Base-by-base conservation (phyloP, 1,139 yeast species). In the Suhomyces yuchorum region DNA sequence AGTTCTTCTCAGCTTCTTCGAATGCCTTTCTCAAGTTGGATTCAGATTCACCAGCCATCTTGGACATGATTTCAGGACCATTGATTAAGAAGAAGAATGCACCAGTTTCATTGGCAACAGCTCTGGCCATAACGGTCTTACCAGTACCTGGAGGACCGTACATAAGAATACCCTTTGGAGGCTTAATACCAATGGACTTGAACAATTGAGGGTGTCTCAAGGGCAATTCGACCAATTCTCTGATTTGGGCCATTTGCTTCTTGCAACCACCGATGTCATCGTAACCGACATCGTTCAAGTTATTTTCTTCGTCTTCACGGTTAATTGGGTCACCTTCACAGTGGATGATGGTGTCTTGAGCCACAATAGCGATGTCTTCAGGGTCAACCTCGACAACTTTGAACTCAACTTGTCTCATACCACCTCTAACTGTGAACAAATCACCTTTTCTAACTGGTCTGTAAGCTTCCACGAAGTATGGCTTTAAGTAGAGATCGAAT, bases 11-110 rank as follows among this genome's bases (percentile, higher is more conserved):
- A 45, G 99, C 99, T 74, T 93, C 99, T 72, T 93, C 99, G 62
- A 93, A 93, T 4, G 99, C 99, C 75, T 92, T 92, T 77, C 99
- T 85, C 70, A 93, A 79, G 65, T 93, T 93, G 38, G 96, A 88
- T 75, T 93, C 99, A 19, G 97, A 90, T 73, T 93, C 99, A 77
- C 99, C 99, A 42, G 99, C 99, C 99, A 93, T 93, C 75, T 93
- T 93, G 49, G 98, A 91, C 99, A 93, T 93, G 66, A 93, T 96
- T 74, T 93, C 99, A n/a, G 99, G 99, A 70, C 99, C 99, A 67
- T 93, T 93, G 68, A 93, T 93, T 65, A 93, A 81, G 70, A 93
- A 93, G 82, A 93, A 93, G 70, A 93, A 93, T 1, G 99, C 99
- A 63, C 99, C 99, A 24, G 99, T 93, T 73, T 93, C 99, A 62